Base-by-base conservation (phyloP, 257 asterid species). In the Fraxinus anomala region DNA sequence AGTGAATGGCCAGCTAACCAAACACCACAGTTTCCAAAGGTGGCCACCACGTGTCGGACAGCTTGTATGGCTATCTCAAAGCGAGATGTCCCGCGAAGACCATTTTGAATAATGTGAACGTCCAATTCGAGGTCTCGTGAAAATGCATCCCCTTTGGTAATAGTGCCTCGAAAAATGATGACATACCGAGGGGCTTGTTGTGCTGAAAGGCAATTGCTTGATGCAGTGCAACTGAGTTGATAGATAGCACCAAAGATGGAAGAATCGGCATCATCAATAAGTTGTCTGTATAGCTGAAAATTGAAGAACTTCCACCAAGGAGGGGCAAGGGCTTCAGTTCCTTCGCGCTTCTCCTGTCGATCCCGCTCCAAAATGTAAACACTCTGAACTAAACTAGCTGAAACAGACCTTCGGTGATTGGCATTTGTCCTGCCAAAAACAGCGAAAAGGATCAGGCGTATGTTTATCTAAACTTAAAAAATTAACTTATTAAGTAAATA, bases 1-100 rank as follows among this genome's bases (percentile, higher is more conserved):
- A 96, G 92, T 40, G 99, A 96, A 76, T 93, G 99, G 0, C 99
- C 97, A 1, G 94, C 84, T 70, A 96, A 65, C 99, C 99, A 96
- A 33, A 96, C 67, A 39, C 80, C 82, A 26, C 85, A 51, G 19
- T 91, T 87, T 74, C 98, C 98, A 9, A 80, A 84, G 5, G 93
- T 86, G 0, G 98, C 91, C 42, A 89, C 91, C 63, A 90, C 83
- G 65, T 89, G 87, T 28, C 92, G 87, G 3, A 90, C 94, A 3
- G 96, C 93, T 81, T 93, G 96, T 54, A 89, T 87, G 37, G 90
- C 96, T 2, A 80, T 82, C 47, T 93, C 97, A n/a, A 89, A 91
- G 8, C 98, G 91, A 39, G 98, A 81, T 19, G 97, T 90, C 70
- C 66, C 88, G 72, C 93, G 99, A 39, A 95, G 97, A 77, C 92